Conservation (phyloP, 208 protist genomes). For the Plasmodiophora brassicae region DNA sequence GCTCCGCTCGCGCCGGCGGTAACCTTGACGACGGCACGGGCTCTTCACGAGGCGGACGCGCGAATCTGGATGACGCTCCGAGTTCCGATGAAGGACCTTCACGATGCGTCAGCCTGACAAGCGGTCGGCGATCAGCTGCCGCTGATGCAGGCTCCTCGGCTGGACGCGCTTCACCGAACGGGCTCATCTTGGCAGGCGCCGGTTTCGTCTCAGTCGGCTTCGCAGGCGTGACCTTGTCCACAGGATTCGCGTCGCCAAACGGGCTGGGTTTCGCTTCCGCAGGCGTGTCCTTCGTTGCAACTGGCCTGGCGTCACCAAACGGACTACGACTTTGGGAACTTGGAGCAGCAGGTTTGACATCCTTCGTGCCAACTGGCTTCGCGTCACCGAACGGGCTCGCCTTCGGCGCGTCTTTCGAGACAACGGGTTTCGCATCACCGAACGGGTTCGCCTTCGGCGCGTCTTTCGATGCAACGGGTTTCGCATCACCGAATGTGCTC, state of each 20-base stretch:
- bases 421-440: background rate
- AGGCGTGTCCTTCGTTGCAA: background rate
- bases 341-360: no score
- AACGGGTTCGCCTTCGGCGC: background rate
- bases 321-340: no score
- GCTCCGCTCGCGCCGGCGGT: background rate
- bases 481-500: conserved; percentile 17
- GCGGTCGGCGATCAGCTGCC: no score
- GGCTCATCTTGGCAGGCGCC: no score
- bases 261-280: background rate
- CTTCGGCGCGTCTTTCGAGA: no score
- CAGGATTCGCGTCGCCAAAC: background rate
- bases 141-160: no score
- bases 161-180: background rate
- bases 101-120: no score
- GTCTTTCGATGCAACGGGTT: background rate
- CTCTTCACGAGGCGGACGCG: background rate
- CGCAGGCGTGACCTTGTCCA: no score
- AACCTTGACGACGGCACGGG: background rate
- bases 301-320: background rate
- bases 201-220: no score
- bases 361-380: no score
- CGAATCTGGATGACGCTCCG: no score
- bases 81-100: no score
- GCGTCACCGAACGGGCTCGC: conserved; percentile 1